These are phyloP conservation scores for Ogataea ramenticola DNA, from an alignment of 805 yeast genomes.

Conservation along the genomic window DNA sequence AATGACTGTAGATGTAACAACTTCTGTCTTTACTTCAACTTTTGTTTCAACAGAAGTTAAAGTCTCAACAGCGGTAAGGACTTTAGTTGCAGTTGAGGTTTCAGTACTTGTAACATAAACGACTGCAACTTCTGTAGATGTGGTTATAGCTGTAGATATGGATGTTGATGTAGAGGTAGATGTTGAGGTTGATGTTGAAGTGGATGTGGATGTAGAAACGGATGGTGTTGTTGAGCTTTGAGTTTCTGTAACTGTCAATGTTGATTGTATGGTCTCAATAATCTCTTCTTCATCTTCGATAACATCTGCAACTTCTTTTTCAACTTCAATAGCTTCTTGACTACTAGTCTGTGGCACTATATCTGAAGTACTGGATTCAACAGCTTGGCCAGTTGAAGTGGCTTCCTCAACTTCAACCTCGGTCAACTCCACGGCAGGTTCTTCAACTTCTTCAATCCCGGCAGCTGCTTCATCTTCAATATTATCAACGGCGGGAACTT, in stretches of 20 bases:
- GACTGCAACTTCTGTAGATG: neutral
- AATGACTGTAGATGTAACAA: neutral
- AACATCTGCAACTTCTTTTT: constrained; percentile 2
- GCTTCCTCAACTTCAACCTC: neutral
- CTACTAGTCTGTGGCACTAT: neutral
- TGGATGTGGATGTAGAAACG: too few species aligned
- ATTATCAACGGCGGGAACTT: too few species aligned
- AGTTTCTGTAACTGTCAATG: constrained; percentile 5
- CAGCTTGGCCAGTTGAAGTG: neutral
- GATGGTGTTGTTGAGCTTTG: neutral
- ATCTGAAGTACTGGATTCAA: neutral
- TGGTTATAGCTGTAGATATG: neutral
- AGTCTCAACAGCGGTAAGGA: constrained; percentile 4
- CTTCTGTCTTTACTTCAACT: constrained; percentile 1
- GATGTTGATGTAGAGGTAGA: too few species aligned
- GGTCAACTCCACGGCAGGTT: neutral
- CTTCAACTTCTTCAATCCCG: neutral
- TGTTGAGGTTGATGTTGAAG: too few species aligned
- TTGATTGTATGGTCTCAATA: constrained; percentile 3
- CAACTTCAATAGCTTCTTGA: constrained; percentile 1
- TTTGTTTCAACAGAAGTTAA: constrained; percentile 3
- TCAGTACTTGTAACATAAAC: constrained; percentile 1
- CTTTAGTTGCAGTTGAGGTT: constrained; percentile 2
- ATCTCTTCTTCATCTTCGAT: constrained; percentile 1
- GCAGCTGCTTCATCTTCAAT: too few species aligned